Conservation (phyloP, 1,284 basidiomycete species). For the Neolentinus lepideus region DNA sequence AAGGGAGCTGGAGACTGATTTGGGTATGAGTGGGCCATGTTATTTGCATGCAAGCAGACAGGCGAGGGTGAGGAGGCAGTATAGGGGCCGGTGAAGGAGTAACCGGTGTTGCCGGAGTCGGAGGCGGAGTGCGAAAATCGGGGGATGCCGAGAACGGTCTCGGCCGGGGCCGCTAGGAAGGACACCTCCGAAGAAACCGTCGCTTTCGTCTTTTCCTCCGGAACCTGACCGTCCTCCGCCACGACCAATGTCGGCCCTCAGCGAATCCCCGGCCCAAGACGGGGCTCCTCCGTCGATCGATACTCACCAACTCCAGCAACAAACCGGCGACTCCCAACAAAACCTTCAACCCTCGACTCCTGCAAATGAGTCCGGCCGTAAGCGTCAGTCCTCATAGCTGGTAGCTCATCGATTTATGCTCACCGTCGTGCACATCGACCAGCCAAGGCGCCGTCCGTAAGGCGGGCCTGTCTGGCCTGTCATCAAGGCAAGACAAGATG, state of each 20-base stretch:
- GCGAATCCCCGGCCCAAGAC: conserved; percentile 58
- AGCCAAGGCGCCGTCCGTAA: conserved; percentile 74
- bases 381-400: conserved; percentile 27
- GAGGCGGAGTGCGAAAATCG: conserved; percentile 4
- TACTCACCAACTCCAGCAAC: conserved; percentile 53
- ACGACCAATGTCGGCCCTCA: conserved; percentile 60
- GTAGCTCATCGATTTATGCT: conserved; percentile 9
- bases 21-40: conserved; percentile 12
- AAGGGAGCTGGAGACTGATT: conserved; percentile 47
- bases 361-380: conserved; percentile 24
- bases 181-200: conserved; percentile 17
- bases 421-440: conserved; percentile 13
- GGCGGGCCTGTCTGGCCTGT: conserved; percentile 70
- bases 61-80: conserved; percentile 6
- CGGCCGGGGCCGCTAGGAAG: conserved; percentile 4
- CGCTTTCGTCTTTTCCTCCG: conserved; percentile 14
- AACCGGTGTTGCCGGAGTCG: not conserved
- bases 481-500: conserved; percentile 75
- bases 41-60: conserved; percentile 7
- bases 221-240: conserved; percentile 27
- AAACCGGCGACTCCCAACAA: conserved; percentile 18
- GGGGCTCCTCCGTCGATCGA: conserved; percentile 43
- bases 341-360: conserved; percentile 12
- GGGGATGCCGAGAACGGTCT: conserved; percentile 11
- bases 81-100: not conserved